These are phyloP conservation scores for Diaporthe nobilis DNA, from an alignment of 2,329 filamentous ascomycete species.

Conservation along the genomic window DNA sequence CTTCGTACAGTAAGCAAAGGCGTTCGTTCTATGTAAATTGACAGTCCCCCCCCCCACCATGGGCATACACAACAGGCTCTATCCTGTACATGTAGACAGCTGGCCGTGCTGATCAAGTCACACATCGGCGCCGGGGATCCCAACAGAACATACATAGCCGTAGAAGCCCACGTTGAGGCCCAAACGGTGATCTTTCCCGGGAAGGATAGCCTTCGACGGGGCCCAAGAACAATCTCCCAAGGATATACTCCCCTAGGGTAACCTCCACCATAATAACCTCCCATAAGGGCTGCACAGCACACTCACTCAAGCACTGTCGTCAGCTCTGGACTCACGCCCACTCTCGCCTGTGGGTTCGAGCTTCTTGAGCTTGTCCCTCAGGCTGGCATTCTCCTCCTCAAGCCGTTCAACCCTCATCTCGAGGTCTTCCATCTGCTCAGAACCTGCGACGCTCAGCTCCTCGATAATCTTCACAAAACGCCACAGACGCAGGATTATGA, in stretches of 20 bases:
- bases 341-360: not conserved
- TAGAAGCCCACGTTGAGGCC: not conserved
- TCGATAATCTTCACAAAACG: constrained; percentile 80
- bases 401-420: constrained; percentile 66
- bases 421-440: constrained; percentile 73
- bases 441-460: constrained; percentile 74
- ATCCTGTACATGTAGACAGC: not conserved
- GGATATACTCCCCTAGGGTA: too few species aligned
- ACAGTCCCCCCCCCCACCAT: not conserved
- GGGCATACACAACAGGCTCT: not conserved
- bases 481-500: constrained; percentile 77
- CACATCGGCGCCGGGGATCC: too few species aligned
- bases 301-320: not conserved
- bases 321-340: not conserved
- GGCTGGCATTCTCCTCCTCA: constrained; percentile 60
- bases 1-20: not conserved
- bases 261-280: too few species aligned
- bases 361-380: constrained; percentile 46
- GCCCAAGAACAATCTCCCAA: too few species aligned
- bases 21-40: not conserved
- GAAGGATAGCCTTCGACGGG: not conserved
- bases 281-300: not conserved
- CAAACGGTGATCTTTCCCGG: not conserved
- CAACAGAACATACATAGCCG: not conserved
- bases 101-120: not conserved